Percentiles rank a stretch among this genome's conserved stretches.
These are phyloP conservation scores for Exidia glandulosa DNA, from an alignment of 768 basidiomycete genomes.

Conservation along the genomic window DNA sequence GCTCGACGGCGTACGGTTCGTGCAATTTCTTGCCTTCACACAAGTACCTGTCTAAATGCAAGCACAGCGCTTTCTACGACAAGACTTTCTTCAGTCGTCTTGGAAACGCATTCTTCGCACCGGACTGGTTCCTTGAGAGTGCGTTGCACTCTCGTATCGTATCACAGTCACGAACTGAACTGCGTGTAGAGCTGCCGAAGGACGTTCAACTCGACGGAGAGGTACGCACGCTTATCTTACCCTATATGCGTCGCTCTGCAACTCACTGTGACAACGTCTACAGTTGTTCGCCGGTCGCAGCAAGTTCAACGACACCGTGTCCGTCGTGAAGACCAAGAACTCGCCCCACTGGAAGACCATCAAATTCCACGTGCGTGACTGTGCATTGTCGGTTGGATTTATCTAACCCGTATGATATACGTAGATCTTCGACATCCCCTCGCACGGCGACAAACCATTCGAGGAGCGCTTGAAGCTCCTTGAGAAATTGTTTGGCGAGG, in stretches of 20 bases:
- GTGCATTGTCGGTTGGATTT: background rate
- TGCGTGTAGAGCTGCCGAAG: constrained; percentile 38
- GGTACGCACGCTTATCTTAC: background rate
- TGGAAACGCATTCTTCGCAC: constrained; percentile 47
- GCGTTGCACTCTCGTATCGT: constrained; percentile 9
- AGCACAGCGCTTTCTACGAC: constrained; percentile 37
- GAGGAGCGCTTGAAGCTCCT: constrained; percentile 36
- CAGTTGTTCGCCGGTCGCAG: constrained; percentile 44
- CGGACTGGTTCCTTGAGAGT: constrained; percentile 49
- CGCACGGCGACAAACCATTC: constrained; percentile 33
- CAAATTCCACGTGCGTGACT: constrained; percentile 33
- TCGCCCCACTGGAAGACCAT: constrained; percentile 47
- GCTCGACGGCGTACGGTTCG: constrained; percentile 50
- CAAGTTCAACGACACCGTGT: constrained; percentile 46
- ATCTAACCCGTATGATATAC: background rate
- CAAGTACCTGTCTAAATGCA: background rate
- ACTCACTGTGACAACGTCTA: background rate
- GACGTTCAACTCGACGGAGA: constrained; percentile 49
- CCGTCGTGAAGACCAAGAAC: constrained; percentile 46
- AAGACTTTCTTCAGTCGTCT: constrained; percentile 42
- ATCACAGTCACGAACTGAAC: background rate
- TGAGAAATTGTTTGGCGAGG: constrained; percentile 32
- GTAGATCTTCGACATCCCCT: constrained; percentile 50
- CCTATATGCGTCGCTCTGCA: background rate
- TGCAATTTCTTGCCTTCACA: background rate